Evolutionary conservation across 1,284 basidiomycete species (phyloP).

Genomic region (Cryptococcus sp.): DNA sequence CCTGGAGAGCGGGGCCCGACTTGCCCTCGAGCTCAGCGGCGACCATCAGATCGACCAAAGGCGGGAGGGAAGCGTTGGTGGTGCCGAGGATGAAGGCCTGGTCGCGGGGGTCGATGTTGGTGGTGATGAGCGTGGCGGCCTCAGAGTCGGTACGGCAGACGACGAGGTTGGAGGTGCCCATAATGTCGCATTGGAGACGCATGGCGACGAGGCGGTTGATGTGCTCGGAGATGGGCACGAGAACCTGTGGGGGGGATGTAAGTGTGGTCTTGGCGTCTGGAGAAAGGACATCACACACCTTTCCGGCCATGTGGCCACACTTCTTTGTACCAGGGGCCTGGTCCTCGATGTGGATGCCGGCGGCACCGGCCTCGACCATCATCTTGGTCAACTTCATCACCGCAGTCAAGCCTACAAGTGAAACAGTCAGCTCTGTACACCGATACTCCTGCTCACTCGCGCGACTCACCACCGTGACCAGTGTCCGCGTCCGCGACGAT

Average conservation of each 20-base stretch:
- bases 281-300: slow-evolving; percentile 50
- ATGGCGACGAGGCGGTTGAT: slow-evolving; percentile 75
- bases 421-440: not conserved
- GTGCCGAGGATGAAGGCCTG: slow-evolving; percentile 93
- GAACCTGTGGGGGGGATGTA: slow-evolving; percentile 29
- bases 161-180: slow-evolving; percentile 73
- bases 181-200: slow-evolving; percentile 73
- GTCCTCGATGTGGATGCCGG: slow-evolving; percentile 73
- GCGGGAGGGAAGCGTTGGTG: slow-evolving; percentile 67
- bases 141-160: slow-evolving; percentile 75
- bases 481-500: slow-evolving; percentile 95
- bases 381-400: slow-evolving; percentile 91
- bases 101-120: slow-evolving; percentile 95
- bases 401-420: slow-evolving; percentile 69
- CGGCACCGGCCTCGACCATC: slow-evolving; percentile 71
- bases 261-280: not conserved
- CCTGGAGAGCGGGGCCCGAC: slow-evolving; percentile 74
- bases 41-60: slow-evolving; percentile 77
- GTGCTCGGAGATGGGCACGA: slow-evolving; percentile 67
- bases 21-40: slow-evolving; percentile 78
- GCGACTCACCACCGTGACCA: slow-evolving; percentile 60
- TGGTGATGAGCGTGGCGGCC: slow-evolving; percentile 92
- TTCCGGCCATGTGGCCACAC: slow-evolving; percentile 71
- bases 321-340: slow-evolving; percentile 59
- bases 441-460: too few relatives aligned